Evolutionary conservation across 1,139 yeast species (phyloP), one percentile per base, ranked within the genome.

Genomic region (Saccharomyces hybrid): DNA sequence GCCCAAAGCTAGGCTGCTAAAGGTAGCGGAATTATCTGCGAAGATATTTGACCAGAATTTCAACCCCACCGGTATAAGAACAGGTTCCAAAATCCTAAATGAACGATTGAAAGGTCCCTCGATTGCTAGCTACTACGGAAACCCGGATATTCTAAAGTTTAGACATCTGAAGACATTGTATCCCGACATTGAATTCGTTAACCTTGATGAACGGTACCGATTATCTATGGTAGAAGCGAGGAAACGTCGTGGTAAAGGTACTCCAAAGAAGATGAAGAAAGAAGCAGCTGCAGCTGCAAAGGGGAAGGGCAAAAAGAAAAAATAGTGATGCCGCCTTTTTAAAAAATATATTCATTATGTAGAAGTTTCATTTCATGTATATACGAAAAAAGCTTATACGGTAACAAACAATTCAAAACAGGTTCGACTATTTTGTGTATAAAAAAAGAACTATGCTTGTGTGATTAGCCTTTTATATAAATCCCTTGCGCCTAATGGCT

Each of bases 231-330:
- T 83, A 47, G 81, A 77, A 55, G 82, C 81, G 41, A 61, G 88
- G 72, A 86, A 84, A 78, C 84, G 86, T 79, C 86, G 95, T 81
- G 91, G 89, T 70, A 89, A 89, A 73, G 95, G 96, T 70, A 93
- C 96, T 19, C 97, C 96, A 62, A 82, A 86, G 76, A 89, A 89
- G 78, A 82, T 81, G 72, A 78, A 74, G 62, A 78, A 73, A 62
- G 58, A 44, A n/a, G 74, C 75, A 26, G 68, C 72, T 26, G 62
- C 28, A 13, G 47, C 41, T 16, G 42, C 41, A 13, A 27, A 63
- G 28, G 70, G 65, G 46, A 65, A 63, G 42, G 67, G 68, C 50
- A 73, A 75, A 65, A 75, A 76, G 67, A 71, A 70, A 58, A 72
- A 70, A 59, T 65, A 52, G 49, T 31, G 14, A 8, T 47, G 11